These are phyloP conservation scores for Quercus alba DNA, from an alignment of 306 rosid genomes.

Conservation along the genomic window DNA sequence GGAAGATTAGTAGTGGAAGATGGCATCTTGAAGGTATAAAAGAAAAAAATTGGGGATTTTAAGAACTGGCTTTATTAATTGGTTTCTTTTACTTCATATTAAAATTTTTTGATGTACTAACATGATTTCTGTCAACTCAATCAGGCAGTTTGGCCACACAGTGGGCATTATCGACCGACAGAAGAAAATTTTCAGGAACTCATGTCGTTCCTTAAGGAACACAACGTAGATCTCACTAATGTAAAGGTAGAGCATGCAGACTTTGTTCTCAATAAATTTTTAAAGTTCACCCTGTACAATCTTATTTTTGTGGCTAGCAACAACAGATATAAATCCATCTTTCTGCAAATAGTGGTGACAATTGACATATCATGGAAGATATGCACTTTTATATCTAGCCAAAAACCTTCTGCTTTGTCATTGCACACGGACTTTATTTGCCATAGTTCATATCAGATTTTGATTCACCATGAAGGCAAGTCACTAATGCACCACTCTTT, in stretches of 20 bases:
- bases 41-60: not conserved
- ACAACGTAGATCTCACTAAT: slow-evolving; percentile 61
- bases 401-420: not conserved
- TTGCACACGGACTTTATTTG: not conserved
- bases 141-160: slow-evolving; percentile 92
- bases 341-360: not conserved
- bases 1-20: slow-evolving; percentile 70
- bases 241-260: slow-evolving; percentile 53
- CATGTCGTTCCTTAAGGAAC: slow-evolving; percentile 56
- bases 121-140: slow-evolving; percentile 6
- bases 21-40: slow-evolving; percentile 71
- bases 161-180: slow-evolving; percentile 93
- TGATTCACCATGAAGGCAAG: not conserved
- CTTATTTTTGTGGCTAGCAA: not conserved
- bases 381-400: not conserved
- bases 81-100: not conserved
- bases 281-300: too few relatives aligned
- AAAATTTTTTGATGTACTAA: slow-evolving; percentile 14
- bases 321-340: not conserved
- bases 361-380: not conserved
- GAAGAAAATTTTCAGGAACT: slow-evolving; percentile 82
- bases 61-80: not conserved
- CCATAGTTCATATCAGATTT: not conserved
- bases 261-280: not conserved
- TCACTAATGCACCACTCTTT: not conserved